Conservation (phyloP, 1,139 yeast genomes). For the Kluyveromyces marxianus region DNA sequence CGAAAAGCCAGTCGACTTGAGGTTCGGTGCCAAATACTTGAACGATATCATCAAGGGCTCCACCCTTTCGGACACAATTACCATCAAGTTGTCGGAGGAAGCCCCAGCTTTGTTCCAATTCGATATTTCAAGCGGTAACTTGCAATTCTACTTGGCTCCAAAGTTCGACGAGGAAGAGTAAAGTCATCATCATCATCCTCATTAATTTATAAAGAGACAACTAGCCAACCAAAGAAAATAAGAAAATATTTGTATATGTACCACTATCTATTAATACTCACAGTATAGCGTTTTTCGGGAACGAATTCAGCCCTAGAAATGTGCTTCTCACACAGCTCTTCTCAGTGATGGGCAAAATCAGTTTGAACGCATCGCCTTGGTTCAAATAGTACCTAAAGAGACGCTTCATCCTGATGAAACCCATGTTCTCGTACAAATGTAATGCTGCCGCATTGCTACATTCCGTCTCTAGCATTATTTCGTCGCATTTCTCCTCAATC, state of each 20-base stretch:
- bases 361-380: constrained; percentile 85
- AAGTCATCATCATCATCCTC: background rate
- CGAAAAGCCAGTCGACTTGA: constrained; percentile 79
- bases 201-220: background rate
- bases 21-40: constrained; percentile 87
- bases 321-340: constrained; percentile 40
- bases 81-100: constrained; percentile 80
- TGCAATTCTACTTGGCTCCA: constrained; percentile 95
- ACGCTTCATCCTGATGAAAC: constrained; percentile 75
- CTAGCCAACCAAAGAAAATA: background rate
- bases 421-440: constrained; percentile 72
- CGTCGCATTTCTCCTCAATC: constrained; percentile 64
- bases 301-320: constrained; percentile 22
- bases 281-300: background rate
- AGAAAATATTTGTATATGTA: background rate
- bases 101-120: constrained; percentile 94
- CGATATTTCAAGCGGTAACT: constrained; percentile 76
- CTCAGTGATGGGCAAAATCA: constrained; percentile 60
- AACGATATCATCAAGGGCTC: constrained; percentile 90
- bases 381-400: constrained; percentile 81
- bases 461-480: constrained; percentile 86
- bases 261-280: background rate
- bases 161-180: constrained; percentile 88
- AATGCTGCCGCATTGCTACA: constrained; percentile 75
- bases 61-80: constrained; percentile 64